Evolutionary conservation across 1,139 yeast species (phyloP), one percentile per base, ranked within the genome.

Genomic region (Pichia sp.): DNA sequence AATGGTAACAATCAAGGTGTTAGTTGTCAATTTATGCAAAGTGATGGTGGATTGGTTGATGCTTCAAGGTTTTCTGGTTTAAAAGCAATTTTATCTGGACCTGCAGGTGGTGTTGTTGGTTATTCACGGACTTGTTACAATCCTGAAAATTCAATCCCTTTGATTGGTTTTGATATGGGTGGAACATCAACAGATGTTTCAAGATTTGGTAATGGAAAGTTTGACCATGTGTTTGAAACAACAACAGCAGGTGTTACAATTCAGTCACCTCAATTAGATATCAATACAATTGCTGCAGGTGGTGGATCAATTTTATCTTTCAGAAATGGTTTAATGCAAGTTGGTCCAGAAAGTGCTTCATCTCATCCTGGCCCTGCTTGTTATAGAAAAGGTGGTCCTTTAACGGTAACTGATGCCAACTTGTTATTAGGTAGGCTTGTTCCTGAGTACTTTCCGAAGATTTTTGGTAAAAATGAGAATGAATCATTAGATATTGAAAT

Each of bases 301-400:
- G 82, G 82, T 48, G 79, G 82, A 2, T 74, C 80, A 1, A 68
- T 73, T 42, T 55, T 77, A 29, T 65, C 67, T 38, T 77, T 74
- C 65, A 71, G 71, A 52, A 76, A 76, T 56, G 81, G 82, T 0
- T 57, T 76, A 22, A 73, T 76, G 57, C 69, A 69, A 39, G 82
- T 76, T 10, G 82, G 82, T 1, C 82, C 82, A 0, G 80, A 75
- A 50, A 71, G 78, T 46, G 82, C 82, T 6, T 66, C 78, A 1
- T 74, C 81, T n/a, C 80, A 77, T 51, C 82, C 82, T 3, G 82
- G 82, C 12, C 82, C 82, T 10, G 74, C 79, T 1, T 75, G 80
- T 51, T 77, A 77, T 55, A 65, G 79, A 45, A 77, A 77, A 53
- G 76, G 77, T 30, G 81, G 81, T 8, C 81, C 80, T 0, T 61